Conservation (phyloP, 2,329 filamentous ascomycete species). For the Ophiostoma pallidulum region DNA sequence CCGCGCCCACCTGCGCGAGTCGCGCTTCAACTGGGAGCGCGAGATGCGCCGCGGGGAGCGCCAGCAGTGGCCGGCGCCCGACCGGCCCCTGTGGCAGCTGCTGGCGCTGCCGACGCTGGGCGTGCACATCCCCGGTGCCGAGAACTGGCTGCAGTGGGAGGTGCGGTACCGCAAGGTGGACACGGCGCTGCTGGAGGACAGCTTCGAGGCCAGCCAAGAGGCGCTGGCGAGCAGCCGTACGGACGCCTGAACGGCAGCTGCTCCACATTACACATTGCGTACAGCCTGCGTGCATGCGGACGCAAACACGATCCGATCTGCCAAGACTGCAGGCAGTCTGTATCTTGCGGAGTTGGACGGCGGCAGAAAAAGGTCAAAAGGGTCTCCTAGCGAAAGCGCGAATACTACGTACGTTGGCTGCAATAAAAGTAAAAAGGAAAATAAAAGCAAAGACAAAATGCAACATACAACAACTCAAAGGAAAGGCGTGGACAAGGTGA, state of each 20-base stretch:
- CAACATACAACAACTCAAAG: background rate
- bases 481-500: background rate
- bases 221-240: too few species aligned
- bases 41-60: background rate
- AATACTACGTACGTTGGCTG: too few species aligned
- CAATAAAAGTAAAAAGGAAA: too few species aligned
- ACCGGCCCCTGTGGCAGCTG: conserved; percentile 27
- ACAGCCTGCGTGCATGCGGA: too few species aligned
- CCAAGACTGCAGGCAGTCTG: too few species aligned
- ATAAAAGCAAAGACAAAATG: too few species aligned
- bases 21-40: conserved; percentile 12
- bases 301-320: too few species aligned
- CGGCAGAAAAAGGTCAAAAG: too few species aligned
- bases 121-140: conserved; percentile 35
- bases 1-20: background rate
- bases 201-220: background rate
- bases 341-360: too few species aligned
- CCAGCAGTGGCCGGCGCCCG: background rate
- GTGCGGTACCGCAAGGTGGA: conserved; percentile 43
- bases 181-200: conserved; percentile 25
- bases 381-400: too few species aligned
- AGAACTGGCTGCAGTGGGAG: conserved; percentile 41
- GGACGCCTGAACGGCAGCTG: too few species aligned
- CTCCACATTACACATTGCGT: too few species aligned
- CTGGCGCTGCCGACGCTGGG: conserved; percentile 46